Percentiles rank a stretch among this genome's conserved stretches.
Evolutionary conservation across 495 filamentous ascomycete species (phyloP).

Genomic region (Trichoderma erinaceum): DNA sequence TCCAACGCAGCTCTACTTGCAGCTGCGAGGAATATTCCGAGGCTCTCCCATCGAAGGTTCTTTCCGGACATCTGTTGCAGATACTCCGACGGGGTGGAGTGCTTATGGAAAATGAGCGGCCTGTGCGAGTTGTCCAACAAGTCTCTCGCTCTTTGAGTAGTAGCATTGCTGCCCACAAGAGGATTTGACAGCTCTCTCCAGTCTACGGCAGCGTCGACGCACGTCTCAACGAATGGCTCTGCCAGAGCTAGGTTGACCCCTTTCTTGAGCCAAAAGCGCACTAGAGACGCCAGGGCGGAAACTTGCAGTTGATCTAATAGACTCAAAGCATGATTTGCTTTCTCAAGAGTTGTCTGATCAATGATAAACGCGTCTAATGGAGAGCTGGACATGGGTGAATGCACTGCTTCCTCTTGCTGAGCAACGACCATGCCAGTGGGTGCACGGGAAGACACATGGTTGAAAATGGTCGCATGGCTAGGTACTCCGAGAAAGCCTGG

Average conservation of each 20-base stretch:
- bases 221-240: background rate
- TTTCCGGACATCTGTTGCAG: conserved; percentile 30
- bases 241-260: background rate
- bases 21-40: conserved; percentile 37
- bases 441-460: conserved; percentile 26
- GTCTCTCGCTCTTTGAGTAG: conserved; percentile 16
- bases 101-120: conserved; percentile 25
- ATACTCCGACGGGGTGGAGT: conserved; percentile 26
- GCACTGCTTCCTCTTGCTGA: conserved; percentile 18
- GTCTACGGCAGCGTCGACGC: background rate
- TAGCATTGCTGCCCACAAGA: background rate
- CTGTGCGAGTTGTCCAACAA: conserved; percentile 33
- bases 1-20: conserved; percentile 35
- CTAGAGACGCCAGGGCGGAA: conserved; percentile 6
- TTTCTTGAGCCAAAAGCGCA: conserved; percentile 5
- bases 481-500: conserved; percentile 41
- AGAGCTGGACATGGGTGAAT: conserved; percentile 4
- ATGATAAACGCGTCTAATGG: background rate
- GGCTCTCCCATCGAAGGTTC: conserved; percentile 38
- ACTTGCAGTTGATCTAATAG: background rate
- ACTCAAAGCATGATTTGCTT: background rate
- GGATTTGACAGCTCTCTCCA: conserved; percentile 2
- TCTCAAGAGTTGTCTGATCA: background rate
- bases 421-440: conserved; percentile 14
- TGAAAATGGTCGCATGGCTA: conserved; percentile 39